Base-by-base conservation (phyloP, 345 rosid species). In the Capsella bursapastoris region DNA sequence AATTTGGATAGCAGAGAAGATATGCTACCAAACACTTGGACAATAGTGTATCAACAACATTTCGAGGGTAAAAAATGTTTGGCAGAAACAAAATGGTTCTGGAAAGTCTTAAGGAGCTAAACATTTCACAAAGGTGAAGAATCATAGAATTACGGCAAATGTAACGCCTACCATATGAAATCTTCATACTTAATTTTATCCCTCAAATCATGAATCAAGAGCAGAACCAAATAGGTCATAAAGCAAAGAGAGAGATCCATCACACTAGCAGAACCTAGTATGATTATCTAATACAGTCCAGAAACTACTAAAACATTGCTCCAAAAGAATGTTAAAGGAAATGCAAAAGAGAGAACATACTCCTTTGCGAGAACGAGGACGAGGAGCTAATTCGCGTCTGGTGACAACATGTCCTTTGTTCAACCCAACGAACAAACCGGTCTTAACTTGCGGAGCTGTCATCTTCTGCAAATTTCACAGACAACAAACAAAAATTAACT, bases 341-440 rank as follows among this genome's bases (percentile, higher is more conserved):
- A 34, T 40, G 15, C 29, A 68, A 56, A 37, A 56, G 38, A n/a
- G 56, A 35, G 37, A 34, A 27, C 72, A 64, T 80, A 80, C 83
- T 56, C 82, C 83, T 71, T 75, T 57, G 57, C 83, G 83, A 70
- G 65, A 12, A 64, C 65, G 62, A 34, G 83, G 83, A 59, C 83
- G 83, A 75, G 70, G 74, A 75, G 80, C 69, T n/a, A 75, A 38
- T 16, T 80, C 77, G 0, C 71, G 65, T 61, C 72, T 80, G 53
- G 83, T 80, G 7, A 75, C 80, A 29, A 80, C 76, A 55, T 80
- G 83, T 47, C 83, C 83, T 22, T 80, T 80, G 83, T 80, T 80
- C 77, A 80, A 71, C 16, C 83, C 83, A 40, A 80, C 83, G 73
- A 70, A 75, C 71, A 80, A 70, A 45, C 83, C 83, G 8, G 73